Evolutionary conservation across 208 protist genomes (phyloP).

Genomic region (Leishmania gerbilli): DNA sequence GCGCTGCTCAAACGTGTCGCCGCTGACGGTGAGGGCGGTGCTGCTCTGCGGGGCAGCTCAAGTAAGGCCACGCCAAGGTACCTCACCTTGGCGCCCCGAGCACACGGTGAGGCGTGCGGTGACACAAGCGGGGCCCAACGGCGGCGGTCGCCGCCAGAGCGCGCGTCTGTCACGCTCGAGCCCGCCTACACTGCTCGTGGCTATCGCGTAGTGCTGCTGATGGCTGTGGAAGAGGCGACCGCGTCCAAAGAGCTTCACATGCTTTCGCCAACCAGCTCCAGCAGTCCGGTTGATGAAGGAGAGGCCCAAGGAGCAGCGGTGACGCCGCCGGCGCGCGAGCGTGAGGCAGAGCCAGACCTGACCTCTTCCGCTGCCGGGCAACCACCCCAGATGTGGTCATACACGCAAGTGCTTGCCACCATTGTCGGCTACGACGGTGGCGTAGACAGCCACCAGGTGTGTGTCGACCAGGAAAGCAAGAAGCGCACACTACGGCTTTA

Average conservation of each 20-base stretch:
- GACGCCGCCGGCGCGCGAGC: not conserved
- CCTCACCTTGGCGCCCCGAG: not conserved
- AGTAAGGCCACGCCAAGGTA: not conserved
- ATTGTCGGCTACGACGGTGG: constrained; percentile 69
- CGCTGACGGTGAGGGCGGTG: not conserved
- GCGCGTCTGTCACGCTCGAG: constrained; percentile 13
- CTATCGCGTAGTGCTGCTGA: constrained; percentile 30
- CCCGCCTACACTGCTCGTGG: constrained; percentile 31
- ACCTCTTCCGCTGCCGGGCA: not conserved
- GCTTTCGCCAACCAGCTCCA: not conserved
- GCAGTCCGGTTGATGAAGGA: not conserved
- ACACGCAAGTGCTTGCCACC: constrained; percentile 31
- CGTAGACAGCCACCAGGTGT: constrained; percentile 43
- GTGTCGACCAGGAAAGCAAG: constrained; percentile 20
- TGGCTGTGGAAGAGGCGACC: constrained; percentile 2
- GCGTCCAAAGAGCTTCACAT: not conserved
- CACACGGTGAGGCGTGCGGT: too few relatives aligned
- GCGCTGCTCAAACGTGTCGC: constrained; percentile 16
- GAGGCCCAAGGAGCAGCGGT: not conserved
- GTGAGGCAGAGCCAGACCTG: not conserved
- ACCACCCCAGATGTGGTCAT: not conserved
- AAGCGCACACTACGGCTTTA: constrained; percentile 32
- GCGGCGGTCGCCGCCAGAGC: not conserved
- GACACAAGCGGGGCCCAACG: not conserved
- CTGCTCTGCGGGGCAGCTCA: not conserved